These are phyloP conservation scores for Periglandula ipomoeae DNA, from an alignment of 2,329 filamentous ascomycete genomes.

Conservation along the genomic window DNA sequence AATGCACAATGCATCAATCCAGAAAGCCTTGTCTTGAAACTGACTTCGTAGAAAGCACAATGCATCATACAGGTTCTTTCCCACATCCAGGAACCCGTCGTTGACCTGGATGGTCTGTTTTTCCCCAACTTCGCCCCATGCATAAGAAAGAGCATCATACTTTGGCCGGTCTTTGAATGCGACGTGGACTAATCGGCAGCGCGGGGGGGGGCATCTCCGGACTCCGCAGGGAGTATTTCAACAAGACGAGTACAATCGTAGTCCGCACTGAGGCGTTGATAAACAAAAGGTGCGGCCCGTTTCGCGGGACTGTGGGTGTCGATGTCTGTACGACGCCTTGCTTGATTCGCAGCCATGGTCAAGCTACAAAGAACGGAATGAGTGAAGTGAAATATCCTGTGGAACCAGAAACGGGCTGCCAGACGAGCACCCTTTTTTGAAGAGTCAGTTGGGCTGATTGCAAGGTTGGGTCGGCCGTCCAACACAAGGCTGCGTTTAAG, in stretches of 20 bases:
- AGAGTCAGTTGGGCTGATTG: too few relatives aligned
- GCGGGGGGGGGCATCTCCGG: background rate
- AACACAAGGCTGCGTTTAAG: too few relatives aligned
- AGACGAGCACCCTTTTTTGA: too few relatives aligned
- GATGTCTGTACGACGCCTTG: background rate
- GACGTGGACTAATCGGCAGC: background rate
- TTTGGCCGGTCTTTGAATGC: background rate
- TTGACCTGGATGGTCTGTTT: background rate
- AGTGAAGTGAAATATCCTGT: too few relatives aligned
- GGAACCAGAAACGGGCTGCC: too few relatives aligned
- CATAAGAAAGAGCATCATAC: background rate
- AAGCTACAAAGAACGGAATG: background rate
- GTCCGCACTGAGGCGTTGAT: background rate
- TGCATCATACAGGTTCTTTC: background rate
- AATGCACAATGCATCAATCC: constrained; percentile 13
- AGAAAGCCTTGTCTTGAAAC: constrained; percentile 4
- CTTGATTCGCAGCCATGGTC: background rate
- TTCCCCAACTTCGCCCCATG: background rate
- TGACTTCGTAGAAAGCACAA: background rate
- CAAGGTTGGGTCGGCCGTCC: too few relatives aligned
- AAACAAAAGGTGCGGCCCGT: background rate
- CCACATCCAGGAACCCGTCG: background rate
- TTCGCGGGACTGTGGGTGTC: background rate
- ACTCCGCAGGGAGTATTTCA: background rate
- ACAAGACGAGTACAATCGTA: background rate